Conservation (phyloP, 176 grass and related monocot species). For the Chrysopogon serrulatus region DNA sequence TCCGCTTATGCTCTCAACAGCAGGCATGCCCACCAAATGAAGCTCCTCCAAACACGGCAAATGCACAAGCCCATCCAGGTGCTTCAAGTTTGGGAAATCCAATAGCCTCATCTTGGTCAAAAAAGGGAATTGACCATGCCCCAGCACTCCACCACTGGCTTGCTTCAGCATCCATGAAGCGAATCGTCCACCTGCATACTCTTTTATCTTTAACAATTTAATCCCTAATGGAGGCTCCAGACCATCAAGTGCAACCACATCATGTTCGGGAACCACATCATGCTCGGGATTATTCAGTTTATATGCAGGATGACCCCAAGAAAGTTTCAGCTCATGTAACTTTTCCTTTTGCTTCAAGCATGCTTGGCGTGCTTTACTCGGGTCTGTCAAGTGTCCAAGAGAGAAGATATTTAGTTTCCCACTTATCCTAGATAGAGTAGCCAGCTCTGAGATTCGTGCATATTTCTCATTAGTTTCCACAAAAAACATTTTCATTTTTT, state of each 20-base stretch:
- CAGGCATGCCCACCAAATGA: too few species aligned
- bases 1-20: too few species aligned
- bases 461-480: neutral
- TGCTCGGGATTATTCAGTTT: too few species aligned
- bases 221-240: neutral
- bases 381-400: neutral
- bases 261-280: too few species aligned
- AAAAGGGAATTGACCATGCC: neutral
- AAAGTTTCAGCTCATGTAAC: neutral
- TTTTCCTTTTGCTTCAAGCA: neutral
- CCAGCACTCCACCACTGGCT: neutral
- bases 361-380: neutral
- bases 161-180: neutral
- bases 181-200: neutral
- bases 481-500: neutral
- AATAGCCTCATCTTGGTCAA: neutral
- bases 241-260: neutral
- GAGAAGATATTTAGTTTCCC: neutral
- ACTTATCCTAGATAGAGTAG: too few species aligned
- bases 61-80: neutral
- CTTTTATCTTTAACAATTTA: neutral
- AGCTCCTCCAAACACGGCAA: neutral
- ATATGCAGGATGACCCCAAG: neutral
- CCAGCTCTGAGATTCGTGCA: conserved; percentile 6
- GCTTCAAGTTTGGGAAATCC: neutral